Conservation (phyloP, 208 protist genomes). For the Zelonia costaricensis region DNA sequence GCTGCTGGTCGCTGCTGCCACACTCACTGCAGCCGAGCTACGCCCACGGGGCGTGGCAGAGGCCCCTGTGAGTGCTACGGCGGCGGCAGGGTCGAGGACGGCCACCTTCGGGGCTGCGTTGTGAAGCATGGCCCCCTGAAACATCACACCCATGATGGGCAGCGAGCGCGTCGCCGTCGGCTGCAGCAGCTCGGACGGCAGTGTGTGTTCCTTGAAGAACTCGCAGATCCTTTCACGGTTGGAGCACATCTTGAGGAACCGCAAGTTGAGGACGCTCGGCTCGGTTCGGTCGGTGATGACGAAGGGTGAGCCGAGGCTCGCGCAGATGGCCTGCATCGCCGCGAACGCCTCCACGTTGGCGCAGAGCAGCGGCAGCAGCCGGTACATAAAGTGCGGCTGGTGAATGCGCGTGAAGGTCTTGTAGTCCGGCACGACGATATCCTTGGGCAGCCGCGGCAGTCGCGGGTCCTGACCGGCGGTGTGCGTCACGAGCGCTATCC, state of each 20-base stretch:
- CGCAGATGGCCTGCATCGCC: constrained; percentile 69
- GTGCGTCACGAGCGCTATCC: constrained; percentile 82
- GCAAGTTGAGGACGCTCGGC: constrained; percentile 49
- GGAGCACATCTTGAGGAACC: constrained; percentile 44
- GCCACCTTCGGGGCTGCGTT: too few relatives aligned
- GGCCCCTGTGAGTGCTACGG: too few relatives aligned
- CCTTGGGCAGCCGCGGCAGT: constrained; percentile 43
- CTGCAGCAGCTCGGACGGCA: constrained; percentile 33
- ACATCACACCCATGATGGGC: constrained; percentile 50
- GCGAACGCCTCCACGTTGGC: constrained; percentile 64
- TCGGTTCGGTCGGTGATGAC: constrained; percentile 60
- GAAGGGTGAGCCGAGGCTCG: constrained; percentile 56
- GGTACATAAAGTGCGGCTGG: constrained; percentile 79
- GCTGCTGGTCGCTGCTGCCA: too few relatives aligned
- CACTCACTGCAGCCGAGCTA: too few relatives aligned
- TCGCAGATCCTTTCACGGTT: constrained; percentile 52
- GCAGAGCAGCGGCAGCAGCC: constrained; percentile 78
- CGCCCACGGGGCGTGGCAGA: too few relatives aligned
- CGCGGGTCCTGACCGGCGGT: constrained; percentile 20
- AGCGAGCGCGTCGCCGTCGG: constrained; percentile 54
- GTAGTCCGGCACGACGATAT: constrained; percentile 71
- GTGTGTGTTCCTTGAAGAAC: constrained; percentile 63
- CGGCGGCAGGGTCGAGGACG: too few relatives aligned
- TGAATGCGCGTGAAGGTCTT: constrained; percentile 55
- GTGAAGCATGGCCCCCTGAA: constrained; percentile 59